These are phyloP conservation scores for Dactylellina drechsleri DNA, from an alignment of 2,329 filamentous ascomycete species.

Conservation along the genomic window DNA sequence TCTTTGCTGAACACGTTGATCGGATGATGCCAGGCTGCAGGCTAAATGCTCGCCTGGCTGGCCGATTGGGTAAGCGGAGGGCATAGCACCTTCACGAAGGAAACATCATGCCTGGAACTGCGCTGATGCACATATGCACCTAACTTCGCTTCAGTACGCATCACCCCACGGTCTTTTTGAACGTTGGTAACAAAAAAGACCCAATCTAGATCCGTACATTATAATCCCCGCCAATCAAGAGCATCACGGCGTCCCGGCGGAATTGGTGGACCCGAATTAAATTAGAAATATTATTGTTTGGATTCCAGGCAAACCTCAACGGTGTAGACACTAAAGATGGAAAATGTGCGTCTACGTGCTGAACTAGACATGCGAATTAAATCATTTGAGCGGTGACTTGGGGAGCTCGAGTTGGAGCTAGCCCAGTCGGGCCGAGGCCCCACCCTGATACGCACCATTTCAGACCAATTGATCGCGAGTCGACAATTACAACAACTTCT, in stretches of 20 bases:
- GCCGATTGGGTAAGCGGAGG: constrained; percentile 14
- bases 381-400: constrained; percentile 17
- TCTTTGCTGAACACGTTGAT: constrained; percentile 44
- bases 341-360: constrained; percentile 7
- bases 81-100: constrained; percentile 16
- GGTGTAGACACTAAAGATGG: neutral
- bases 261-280: constrained; percentile 4
- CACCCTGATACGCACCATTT: constrained; percentile 25
- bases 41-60: constrained; percentile 18
- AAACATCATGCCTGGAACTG: constrained; percentile 33
- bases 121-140: constrained; percentile 19
- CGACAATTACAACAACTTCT: constrained; percentile 25
- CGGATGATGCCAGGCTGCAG: constrained; percentile 38
- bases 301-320: neutral
- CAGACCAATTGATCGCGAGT: constrained; percentile 31
- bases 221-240: constrained; percentile 2
- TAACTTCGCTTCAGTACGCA: constrained; percentile 13
- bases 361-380: constrained; percentile 26
- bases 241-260: neutral
- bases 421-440: constrained; percentile 12
- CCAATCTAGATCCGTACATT: constrained; percentile 23
- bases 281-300: constrained; percentile 30
- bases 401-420: constrained; percentile 48
- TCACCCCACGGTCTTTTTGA: constrained; percentile 25
- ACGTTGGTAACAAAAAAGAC: neutral